Conservation (phyloP, 2,329 filamentous ascomycete species). For the Pochonia chlamydosporia region DNA sequence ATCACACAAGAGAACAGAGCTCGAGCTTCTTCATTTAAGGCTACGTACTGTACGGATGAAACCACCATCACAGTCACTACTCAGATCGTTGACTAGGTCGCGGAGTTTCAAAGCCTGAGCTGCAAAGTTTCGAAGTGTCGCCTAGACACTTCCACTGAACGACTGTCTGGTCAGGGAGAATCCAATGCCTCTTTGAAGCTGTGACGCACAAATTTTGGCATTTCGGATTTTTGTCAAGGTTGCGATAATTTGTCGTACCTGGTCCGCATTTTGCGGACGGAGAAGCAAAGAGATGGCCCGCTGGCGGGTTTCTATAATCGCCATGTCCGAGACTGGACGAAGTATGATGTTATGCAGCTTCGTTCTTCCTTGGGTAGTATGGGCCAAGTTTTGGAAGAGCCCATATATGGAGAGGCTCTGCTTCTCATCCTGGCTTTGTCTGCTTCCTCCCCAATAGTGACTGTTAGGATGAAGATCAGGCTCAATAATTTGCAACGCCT, state of each 20-base stretch:
- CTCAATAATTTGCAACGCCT: conserved; percentile 78
- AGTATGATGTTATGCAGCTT: conserved; percentile 76
- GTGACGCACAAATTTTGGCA: conserved; percentile 60
- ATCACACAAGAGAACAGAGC: not conserved
- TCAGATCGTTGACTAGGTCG: conserved; percentile 42
- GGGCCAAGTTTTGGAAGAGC: conserved; percentile 68
- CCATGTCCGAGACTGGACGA: conserved; percentile 65
- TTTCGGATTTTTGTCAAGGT: conserved; percentile 70
- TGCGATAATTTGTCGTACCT: conserved; percentile 49
- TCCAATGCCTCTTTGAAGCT: conserved; percentile 73
- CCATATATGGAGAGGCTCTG: conserved; percentile 82
- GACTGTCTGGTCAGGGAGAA: conserved; percentile 39
- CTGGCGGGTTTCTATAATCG: conserved; percentile 66
- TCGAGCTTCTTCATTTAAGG: not conserved
- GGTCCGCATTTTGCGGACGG: conserved; percentile 58
- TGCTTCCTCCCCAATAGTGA: conserved; percentile 58
- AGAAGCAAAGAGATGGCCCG: conserved; percentile 62
- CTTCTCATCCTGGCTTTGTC: conserved; percentile 54
- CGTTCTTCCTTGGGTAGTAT: conserved; percentile 71
- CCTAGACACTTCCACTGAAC: conserved; percentile 66
- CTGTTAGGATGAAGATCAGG: conserved; percentile 78
- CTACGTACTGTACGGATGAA: conserved; percentile 4
- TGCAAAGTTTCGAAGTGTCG: conserved; percentile 64
- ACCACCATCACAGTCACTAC: not conserved
- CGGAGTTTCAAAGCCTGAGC: conserved; percentile 65